Base-by-base conservation (phyloP, 768 basidiomycete genomes). In the Pholiota molesta region DNA sequence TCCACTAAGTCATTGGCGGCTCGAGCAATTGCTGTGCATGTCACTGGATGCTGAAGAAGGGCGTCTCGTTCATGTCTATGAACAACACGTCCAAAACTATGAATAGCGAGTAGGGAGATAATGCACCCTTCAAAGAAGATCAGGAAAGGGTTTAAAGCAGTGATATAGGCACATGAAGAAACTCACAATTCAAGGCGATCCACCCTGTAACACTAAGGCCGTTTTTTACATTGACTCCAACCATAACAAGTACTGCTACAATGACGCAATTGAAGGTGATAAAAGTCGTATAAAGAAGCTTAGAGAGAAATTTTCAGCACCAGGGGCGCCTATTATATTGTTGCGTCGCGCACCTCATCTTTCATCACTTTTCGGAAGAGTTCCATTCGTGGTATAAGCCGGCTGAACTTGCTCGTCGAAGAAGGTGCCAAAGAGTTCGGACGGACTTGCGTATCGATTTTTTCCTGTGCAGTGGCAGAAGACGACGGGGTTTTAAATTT, bases 51-150 rank as follows among this genome's bases (percentile, higher is more conserved):
- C 55, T 83, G 83, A 11, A 87, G 68, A 33, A 86, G 70, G 1
- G 80, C 78, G 45, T 88, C 87, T 47, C 79, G 73, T 69, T 89
- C 87, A 64, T 88, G 85, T n/a, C 87, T 79, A 31, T 77, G 79
- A 19, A 87, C 79, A 8, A 87, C 87, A 21, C 84, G 79, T 45
- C 81, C 77, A 64, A 86, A 87, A 70, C 84, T 87, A 64, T 86
- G 83, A 63, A 88, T 82, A 14, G 81, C 79, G 37, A 86, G 73
- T 14, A 84, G 54, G 0, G 87, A 87, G 17, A 86, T 79, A 13
- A 86, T 69, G 17, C 79, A 77, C 86, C 85, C 86, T 87, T 31
- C 66, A 2, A 37, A 42, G 23, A 31, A 23, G 2, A 17, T 49
- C 2, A 47, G 66, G 9, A 57, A 31, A 44, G 14, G n/a, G 57